Conservation (phyloP, 208 protist species). For the Phytomonas serpens region DNA sequence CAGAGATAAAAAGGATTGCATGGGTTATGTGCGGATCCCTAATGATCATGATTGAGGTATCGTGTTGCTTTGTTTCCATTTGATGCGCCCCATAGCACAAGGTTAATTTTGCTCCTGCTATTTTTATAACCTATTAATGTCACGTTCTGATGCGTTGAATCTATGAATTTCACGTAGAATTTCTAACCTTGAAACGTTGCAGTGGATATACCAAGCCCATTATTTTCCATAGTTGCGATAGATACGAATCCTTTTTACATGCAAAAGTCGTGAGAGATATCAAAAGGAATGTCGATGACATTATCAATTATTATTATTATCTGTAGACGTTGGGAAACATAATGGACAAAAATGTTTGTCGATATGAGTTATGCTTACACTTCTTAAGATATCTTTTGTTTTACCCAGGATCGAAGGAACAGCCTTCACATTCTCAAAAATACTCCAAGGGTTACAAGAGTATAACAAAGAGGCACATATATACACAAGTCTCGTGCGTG, state of each 20-base stretch:
- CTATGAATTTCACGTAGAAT: slow-evolving; percentile 32
- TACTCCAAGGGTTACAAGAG: background rate
- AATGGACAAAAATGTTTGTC: background rate
- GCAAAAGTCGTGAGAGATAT: slow-evolving; percentile 4
- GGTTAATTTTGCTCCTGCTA: slow-evolving; percentile 41
- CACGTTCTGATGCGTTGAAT: slow-evolving; percentile 67
- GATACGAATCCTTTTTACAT: slow-evolving; percentile 41
- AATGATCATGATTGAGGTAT: slow-evolving; percentile 71
- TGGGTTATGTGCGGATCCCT: slow-evolving; percentile 15
- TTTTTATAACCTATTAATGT: slow-evolving; percentile 46
- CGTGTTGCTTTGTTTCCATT: slow-evolving; percentile 60
- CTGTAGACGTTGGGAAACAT: background rate
- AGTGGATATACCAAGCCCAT: slow-evolving; percentile 31
- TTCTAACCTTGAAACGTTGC: slow-evolving; percentile 35
- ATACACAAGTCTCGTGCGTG: background rate
- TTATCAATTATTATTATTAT: background rate
- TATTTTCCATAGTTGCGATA: slow-evolving; percentile 12
- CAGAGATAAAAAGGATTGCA: background rate
- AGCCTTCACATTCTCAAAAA: background rate
- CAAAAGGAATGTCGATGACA: background rate
- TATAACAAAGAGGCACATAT: background rate
- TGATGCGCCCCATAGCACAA: slow-evolving; percentile 43
- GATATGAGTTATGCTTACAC: background rate
- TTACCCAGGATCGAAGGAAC: slow-evolving; percentile 4
- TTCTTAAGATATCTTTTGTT: slow-evolving; percentile 7